A percentile compares a stretch with the other conserved stretches of the same genome.
These are phyloP conservation scores for Aspergillus piperis DNA, from an alignment of 2,329 filamentous ascomycete genomes.

Conservation along the genomic window DNA sequence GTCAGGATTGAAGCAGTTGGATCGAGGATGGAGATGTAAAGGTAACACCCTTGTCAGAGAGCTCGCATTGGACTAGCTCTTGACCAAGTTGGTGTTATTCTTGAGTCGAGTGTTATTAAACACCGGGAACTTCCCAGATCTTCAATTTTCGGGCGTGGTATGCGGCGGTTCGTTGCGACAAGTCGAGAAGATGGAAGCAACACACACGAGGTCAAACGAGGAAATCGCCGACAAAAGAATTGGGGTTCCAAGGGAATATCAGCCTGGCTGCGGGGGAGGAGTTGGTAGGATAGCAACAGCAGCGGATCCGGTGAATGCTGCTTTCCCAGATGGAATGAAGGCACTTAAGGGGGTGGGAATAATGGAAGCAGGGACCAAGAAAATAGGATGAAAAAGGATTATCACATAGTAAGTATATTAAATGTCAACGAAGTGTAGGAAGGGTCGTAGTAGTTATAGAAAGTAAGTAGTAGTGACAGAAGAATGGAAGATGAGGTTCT, in stretches of 20 bases:
- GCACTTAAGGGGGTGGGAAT: conserved; percentile 45
- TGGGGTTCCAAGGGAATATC: conserved; percentile 15
- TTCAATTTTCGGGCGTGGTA: neutral
- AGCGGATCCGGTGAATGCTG: conserved; percentile 29
- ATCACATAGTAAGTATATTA: conserved; percentile 18
- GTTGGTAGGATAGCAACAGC: conserved; percentile 25
- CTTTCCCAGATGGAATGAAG: conserved; percentile 34
- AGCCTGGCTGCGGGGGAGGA: conserved; percentile 9
- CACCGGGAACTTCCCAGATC: neutral
- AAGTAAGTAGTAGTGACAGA: conserved; percentile 10
- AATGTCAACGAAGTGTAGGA: conserved; percentile 3
- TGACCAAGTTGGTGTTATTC: conserved; percentile 7
- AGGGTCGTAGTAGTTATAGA: conserved; percentile 15
- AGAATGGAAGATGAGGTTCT: conserved; percentile 21
- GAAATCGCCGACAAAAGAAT: neutral
- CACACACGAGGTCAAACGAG: neutral
- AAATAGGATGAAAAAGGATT: conserved; percentile 18
- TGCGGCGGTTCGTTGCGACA: neutral
- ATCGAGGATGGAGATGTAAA: neutral
- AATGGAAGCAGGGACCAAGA: conserved; percentile 55
- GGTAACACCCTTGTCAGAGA: conserved; percentile 21
- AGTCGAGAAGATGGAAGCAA: neutral
- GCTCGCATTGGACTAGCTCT: conserved; percentile 21
- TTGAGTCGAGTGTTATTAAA: neutral
- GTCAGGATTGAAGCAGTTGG: conserved; percentile 17